Conservation (phyloP, 306 rosid species). For the Acacia melanoxylon region DNA sequence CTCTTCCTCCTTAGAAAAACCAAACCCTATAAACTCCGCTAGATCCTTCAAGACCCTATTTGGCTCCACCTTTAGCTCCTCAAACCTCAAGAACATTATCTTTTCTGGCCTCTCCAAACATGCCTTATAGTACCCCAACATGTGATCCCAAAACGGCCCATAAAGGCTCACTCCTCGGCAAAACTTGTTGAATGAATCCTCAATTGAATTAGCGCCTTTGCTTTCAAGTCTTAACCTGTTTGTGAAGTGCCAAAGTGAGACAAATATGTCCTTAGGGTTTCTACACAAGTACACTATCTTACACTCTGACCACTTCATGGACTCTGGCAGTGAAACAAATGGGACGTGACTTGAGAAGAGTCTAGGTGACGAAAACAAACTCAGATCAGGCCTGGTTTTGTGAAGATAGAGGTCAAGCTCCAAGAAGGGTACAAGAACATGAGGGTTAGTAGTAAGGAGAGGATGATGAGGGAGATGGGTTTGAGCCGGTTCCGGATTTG, state of each 20-base stretch:
- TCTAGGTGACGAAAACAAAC: constrained; percentile 1
- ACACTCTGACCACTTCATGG: constrained; percentile 19
- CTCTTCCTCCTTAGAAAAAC: constrained; percentile 23
- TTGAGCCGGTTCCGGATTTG: neutral
- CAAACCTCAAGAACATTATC: constrained; percentile 16
- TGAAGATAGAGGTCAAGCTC: constrained; percentile 28
- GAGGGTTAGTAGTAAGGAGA: constrained; percentile 38
- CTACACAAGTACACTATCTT: constrained; percentile 45
- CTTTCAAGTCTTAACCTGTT: constrained; percentile 16
- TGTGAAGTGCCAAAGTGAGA: constrained; percentile 46
- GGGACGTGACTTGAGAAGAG: constrained; percentile 6
- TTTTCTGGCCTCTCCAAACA: neutral
- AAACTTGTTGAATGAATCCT: constrained; percentile 15
- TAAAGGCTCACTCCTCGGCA: constrained; percentile 13
- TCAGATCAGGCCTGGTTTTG: constrained; percentile 13
- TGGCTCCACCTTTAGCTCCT: neutral
- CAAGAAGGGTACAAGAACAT: constrained; percentile 43
- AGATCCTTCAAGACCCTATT: neutral
- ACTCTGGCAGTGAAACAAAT: constrained; percentile 14
- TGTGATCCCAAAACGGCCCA: constrained; percentile 24
- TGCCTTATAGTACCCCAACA: constrained; percentile 1
- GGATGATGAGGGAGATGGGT: constrained; percentile 13
- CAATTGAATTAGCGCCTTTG: constrained; percentile 5
- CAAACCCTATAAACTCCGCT: constrained; percentile 19
- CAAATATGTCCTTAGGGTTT: constrained; percentile 43